Evolutionary conservation across 2,329 filamentous ascomycete species (phyloP).

Genomic region (Fusarium buxicola): DNA sequence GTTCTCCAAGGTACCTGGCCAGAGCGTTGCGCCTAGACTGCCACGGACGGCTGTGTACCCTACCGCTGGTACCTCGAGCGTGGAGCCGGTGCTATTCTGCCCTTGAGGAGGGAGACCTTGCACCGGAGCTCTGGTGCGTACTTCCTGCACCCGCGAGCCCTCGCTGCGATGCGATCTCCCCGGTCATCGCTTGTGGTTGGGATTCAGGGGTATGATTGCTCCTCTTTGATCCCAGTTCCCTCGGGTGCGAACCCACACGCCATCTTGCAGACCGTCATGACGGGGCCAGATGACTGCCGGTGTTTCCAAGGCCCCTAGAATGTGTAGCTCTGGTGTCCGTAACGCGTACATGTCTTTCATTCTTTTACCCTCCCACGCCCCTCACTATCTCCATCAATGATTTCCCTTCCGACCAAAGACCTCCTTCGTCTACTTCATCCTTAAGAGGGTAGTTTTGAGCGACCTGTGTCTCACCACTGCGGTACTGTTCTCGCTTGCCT

Average conservation of each 20-base stretch:
- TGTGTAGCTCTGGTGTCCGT: constrained; percentile 30
- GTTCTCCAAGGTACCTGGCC: constrained; percentile 44
- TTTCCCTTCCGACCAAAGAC: constrained; percentile 46
- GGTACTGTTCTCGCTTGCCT: constrained; percentile 49
- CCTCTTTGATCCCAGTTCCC: constrained; percentile 44
- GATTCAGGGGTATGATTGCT: constrained; percentile 45
- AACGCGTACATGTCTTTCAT: constrained; percentile 48
- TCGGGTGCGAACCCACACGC: constrained; percentile 48
- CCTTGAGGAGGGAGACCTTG: constrained; percentile 32
- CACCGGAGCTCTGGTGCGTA: constrained; percentile 22
- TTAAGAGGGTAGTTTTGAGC: constrained; percentile 48
- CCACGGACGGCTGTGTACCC: constrained; percentile 19
- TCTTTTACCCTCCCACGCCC: constrained; percentile 53
- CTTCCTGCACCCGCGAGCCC: constrained; percentile 13
- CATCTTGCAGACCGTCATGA: constrained; percentile 47
- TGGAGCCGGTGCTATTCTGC: constrained; percentile 29
- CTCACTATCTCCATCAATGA: constrained; percentile 43
- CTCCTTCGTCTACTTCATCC: constrained; percentile 51
- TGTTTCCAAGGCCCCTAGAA: constrained; percentile 39
- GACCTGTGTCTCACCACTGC: constrained; percentile 50
- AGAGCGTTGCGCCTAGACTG: constrained; percentile 22
- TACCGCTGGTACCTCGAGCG: constrained; percentile 21
- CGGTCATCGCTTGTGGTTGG: constrained; percentile 34
- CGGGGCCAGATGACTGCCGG: constrained; percentile 44
- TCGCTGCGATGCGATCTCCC: constrained; percentile 42